These are phyloP conservation scores for Pilasporangium apinafurcum DNA, from an alignment of 352 stramenopile species.

Conservation along the genomic window DNA sequence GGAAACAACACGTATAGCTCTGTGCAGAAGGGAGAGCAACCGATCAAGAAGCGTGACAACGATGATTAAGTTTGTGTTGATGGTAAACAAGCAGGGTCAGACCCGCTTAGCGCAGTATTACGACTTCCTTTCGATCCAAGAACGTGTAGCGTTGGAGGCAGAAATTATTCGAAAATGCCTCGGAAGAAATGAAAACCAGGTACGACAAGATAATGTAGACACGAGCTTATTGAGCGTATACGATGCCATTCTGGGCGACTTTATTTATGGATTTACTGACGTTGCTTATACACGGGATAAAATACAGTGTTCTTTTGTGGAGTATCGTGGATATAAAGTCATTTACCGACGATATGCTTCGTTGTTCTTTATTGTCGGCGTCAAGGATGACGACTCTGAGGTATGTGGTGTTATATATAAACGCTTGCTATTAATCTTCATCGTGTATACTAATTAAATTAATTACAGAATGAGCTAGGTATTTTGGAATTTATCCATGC, in stretches of 20 bases:
- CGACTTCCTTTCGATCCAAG: constrained; percentile 98
- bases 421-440: neutral
- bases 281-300: neutral
- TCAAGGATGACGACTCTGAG: constrained; percentile 93
- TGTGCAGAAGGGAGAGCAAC: neutral
- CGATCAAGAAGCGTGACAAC: constrained; percentile 1
- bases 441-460: neutral
- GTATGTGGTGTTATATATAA: constrained; percentile 13
- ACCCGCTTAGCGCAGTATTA: constrained; percentile 99
- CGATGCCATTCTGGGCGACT: too few species aligned
- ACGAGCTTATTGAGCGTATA: neutral
- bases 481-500: constrained; percentile 99
- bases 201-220: constrained; percentile 3
- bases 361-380: constrained; percentile 99
- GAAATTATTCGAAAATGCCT: constrained; percentile 99
- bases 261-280: neutral
- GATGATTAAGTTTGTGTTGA: constrained; percentile 95
- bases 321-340: constrained; percentile 99
- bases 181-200: constrained; percentile 95
- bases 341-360: constrained; percentile 99
- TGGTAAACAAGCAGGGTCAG: constrained; percentile 99
- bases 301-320: constrained; percentile 97
- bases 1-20: too few species aligned
- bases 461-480: constrained; percentile 96
- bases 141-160: constrained; percentile 96